Base-by-base conservation (phyloP, 148 eudicot genomes). In the Selenicereus undatus region DNA sequence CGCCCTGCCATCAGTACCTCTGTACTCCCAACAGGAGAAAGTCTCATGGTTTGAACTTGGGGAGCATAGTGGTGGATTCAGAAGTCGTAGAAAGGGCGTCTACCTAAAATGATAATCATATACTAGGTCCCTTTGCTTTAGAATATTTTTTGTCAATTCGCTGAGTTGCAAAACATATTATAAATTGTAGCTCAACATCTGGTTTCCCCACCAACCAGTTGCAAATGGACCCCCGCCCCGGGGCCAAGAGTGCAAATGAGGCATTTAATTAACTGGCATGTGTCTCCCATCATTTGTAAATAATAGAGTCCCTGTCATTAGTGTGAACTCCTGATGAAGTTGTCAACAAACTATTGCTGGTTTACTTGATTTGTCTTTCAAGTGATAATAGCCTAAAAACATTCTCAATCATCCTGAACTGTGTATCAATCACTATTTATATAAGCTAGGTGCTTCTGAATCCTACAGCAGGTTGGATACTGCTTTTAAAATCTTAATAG, bases 391-490 rank as follows among this genome's bases (percentile, higher is more conserved):
- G 62, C 75, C 52, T 29, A 75, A 51, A 30, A 14, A 27, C 73
- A 65, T 45, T 9, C 11, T 43, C 8, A 32, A 73, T 30, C 52
- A 35, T 45, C 73, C 11, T 45, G 75, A 74, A 45, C 48, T 74
- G 29, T 45, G 14, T 18, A 20, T 68, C 29, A 6, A 60, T 62
- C 78, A 74, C 29, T 20, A 39, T 35, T 71, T 71, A 51, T 20
- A 20, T 21, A 22, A 71, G 20, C 12, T 20, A 74, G 30, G 24
- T 62, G 42, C 30, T 42, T 66, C 7, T 43, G 79, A 30, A 45
- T 26, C 58, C 60, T 54, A 74, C 71, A 68, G 11, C 26, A 74
- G 64, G 56, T 78, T 83, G 66, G 72, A 65, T 79, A 79, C n/a
- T 68, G 51, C 64, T 79, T 32, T 43, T 24, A 65, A n/a, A 3